These are phyloP conservation scores for Torulaspora indica DNA, from an alignment of 805 yeast genomes.

Conservation along the genomic window DNA sequence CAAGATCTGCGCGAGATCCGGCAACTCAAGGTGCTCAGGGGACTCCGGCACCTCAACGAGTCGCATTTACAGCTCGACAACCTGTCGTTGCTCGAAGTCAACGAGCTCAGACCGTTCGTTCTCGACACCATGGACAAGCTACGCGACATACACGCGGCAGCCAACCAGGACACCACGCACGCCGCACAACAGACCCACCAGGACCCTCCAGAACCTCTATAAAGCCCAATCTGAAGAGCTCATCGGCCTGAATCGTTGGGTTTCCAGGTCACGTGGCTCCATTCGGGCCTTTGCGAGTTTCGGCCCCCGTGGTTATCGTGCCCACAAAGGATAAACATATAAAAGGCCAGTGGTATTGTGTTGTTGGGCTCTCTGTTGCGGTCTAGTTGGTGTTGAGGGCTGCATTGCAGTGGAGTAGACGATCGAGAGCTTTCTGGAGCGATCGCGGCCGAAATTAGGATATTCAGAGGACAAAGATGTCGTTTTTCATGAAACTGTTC, in stretches of 20 bases:
- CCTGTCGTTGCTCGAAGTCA: constrained; percentile 76
- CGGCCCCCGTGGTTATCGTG: constrained; percentile 3
- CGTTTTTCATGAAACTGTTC: constrained; percentile 7
- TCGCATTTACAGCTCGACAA: constrained; percentile 80
- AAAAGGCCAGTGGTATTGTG: constrained; percentile 3
- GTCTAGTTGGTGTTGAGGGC: background rate
- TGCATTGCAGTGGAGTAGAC: background rate
- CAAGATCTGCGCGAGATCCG: constrained; percentile 86
- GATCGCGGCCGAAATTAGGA: background rate
- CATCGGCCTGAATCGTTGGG: background rate
- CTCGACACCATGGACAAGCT: constrained; percentile 76
- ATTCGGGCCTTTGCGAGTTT: background rate
- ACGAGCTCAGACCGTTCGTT: constrained; percentile 81
- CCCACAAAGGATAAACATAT: constrained; percentile 7
- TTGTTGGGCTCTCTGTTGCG: background rate
- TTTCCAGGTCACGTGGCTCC: background rate
- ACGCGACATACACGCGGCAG: constrained; percentile 42
- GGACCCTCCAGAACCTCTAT: background rate
- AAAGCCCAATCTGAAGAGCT: background rate
- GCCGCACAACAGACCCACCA: background rate
- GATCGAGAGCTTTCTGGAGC: background rate
- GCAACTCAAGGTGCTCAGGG: constrained; percentile 72
- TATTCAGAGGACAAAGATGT: constrained; percentile 2
- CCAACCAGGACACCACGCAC: constrained; percentile 2
- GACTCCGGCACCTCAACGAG: constrained; percentile 73